These are phyloP conservation scores for Arabis alpina DNA, from an alignment of 345 rosid species.

Conservation along the genomic window DNA sequence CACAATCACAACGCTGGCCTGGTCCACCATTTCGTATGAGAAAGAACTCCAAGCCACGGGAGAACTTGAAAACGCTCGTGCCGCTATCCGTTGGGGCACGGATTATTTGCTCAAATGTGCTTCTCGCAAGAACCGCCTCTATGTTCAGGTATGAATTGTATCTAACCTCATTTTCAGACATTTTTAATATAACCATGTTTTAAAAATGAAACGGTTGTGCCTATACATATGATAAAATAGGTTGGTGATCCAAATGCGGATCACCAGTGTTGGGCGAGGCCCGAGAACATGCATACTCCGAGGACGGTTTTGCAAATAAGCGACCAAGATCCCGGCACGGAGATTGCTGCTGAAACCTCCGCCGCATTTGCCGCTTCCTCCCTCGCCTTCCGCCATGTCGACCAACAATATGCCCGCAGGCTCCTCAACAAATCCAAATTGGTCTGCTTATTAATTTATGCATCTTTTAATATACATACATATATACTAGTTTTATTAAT, in stretches of 20 bases:
- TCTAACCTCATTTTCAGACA: background rate
- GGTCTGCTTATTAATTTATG: constrained; percentile 38
- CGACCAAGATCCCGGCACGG: constrained; percentile 63
- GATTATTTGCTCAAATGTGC: constrained; percentile 83
- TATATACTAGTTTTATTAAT: background rate
- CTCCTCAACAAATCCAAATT: constrained; percentile 87
- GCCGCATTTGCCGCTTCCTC: constrained; percentile 88
- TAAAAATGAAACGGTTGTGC: too few relatives aligned
- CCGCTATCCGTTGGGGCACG: constrained; percentile 87
- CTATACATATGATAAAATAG: constrained; percentile 34
- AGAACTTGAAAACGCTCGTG: constrained; percentile 53
- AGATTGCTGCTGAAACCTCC: constrained; percentile 82
- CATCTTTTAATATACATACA: background rate
- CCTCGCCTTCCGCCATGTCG: constrained; percentile 59
- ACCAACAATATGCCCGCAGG: constrained; percentile 56
- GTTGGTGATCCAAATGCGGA: constrained; percentile 84
- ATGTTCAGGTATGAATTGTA: constrained; percentile 61
- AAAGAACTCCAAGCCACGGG: constrained; percentile 56
- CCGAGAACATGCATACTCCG: constrained; percentile 78
- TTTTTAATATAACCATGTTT: background rate
- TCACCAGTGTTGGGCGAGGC: constrained; percentile 84
- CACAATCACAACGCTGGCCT: constrained; percentile 76
- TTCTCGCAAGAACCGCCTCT: constrained; percentile 50
- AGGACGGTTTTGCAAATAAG: constrained; percentile 69
- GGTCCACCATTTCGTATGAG: constrained; percentile 63